Evolutionary conservation across 768 basidiomycete species (phyloP), one percentile per base, ranked within the genome.

Genomic region (Mycena rosella): DNA sequence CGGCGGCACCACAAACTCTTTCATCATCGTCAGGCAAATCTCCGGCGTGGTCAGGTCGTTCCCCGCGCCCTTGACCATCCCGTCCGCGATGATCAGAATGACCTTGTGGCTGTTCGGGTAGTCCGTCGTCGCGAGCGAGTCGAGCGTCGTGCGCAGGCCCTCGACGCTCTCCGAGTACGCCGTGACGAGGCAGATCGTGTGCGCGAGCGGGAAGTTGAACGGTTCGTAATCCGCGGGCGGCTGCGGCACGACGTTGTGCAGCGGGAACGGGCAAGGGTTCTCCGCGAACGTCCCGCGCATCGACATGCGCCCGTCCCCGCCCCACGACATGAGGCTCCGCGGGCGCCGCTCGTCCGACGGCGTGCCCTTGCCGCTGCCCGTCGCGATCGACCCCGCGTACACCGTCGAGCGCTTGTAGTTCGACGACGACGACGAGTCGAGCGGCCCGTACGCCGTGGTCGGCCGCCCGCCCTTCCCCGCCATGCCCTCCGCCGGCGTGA

Each of bases 51-150:
- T 91, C 76, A 95, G 75, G 56, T 86, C 79, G 74, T 98, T 98
- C 13, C 96, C 97, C 29, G 91, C 91, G 74, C 97, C 98, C 83
- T 95, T 95, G 76, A 99, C 98, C 93, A 98, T 95, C 73, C 98
- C 98, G 76, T 99, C 98, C 49, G 95, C 95, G 69, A 99, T 96
- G 75, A 99, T 92, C 66, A 99, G 82, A 69, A 99, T 93, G 60
- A 98, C 77, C 75, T 99, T 99, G 84, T 99, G 98, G 72, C 92
- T 94, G 81, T 98, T 98, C 36, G 98, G 97, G 76, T 98, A 99
- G 79, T 99, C 97, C 32, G 97, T 98, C 5, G 98, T 99, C 9
- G 96, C 96, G 45, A 99, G 87, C 2, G 98, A 98, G 79, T 99
- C 98, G n/a, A 99, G 85, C 0, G 98, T 99, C 20, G 98, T 99